These are phyloP conservation scores for Fusarium dimerum DNA, from an alignment of 2,329 filamentous ascomycete genomes.

Conservation along the genomic window DNA sequence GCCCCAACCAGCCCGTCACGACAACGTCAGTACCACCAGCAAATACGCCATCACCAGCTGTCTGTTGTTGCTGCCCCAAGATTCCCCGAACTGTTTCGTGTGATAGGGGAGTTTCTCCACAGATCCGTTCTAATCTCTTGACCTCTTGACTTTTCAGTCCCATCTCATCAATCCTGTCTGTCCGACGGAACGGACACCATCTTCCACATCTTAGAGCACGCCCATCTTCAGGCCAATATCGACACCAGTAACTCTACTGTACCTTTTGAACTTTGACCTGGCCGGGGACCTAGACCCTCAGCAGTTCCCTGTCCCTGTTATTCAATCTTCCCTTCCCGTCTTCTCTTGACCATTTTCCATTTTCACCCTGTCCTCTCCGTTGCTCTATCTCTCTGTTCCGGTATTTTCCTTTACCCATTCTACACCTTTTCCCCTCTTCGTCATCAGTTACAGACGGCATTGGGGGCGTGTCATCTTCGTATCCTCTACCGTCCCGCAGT, in stretches of 20 bases:
- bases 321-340: neutral
- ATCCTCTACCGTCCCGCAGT: slow-evolving; percentile 25
- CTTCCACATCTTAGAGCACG: no score
- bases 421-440: slow-evolving; percentile 23
- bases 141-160: neutral
- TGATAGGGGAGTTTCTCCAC: slow-evolving; percentile 12
- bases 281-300: neutral
- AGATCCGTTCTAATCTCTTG: neutral
- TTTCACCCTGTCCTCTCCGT: no score
- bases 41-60: slow-evolving; percentile 6
- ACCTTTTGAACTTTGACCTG: no score
- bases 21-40: slow-evolving; percentile 15
- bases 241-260: no score
- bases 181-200: neutral
- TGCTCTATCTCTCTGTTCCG: neutral
- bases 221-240: no score
- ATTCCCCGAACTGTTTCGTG: slow-evolving; percentile 2
- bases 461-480: slow-evolving; percentile 26
- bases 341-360: neutral
- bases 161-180: neutral
- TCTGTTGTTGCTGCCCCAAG: neutral
- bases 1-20: slow-evolving; percentile 12
- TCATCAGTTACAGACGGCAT: slow-evolving; percentile 11
- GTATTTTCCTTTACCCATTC: slow-evolving; percentile 10
- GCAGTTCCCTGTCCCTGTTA: neutral